Conservation (phyloP, 768 basidiomycete genomes). For the Cystobasidium onofrii region DNA sequence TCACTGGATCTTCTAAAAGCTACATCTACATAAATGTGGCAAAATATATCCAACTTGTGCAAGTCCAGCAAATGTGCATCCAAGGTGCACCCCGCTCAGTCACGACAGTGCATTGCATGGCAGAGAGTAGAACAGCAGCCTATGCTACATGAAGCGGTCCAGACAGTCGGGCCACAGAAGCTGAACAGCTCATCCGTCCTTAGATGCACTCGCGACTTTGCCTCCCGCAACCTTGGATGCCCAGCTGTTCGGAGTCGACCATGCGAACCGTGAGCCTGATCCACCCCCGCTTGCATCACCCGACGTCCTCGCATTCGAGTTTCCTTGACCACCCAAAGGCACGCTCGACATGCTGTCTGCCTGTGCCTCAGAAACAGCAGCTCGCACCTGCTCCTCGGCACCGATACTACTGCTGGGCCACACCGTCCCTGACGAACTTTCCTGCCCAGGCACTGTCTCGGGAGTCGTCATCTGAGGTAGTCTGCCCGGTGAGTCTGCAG, state of each 20-base stretch:
- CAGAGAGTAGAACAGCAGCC: too few relatives aligned
- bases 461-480: neutral
- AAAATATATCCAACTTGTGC: too few relatives aligned
- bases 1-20: too few relatives aligned
- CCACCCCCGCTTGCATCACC: neutral
- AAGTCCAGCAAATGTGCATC: too few relatives aligned
- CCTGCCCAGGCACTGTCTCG: neutral
- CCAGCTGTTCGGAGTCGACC: slow-evolving; percentile 15
- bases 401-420: neutral
- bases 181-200: neutral
- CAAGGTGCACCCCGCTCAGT: too few relatives aligned
- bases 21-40: too few relatives aligned
- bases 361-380: neutral
- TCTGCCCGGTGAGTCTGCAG: neutral
- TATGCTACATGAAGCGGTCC: too few relatives aligned
- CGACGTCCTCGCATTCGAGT: neutral
- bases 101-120: too few relatives aligned
- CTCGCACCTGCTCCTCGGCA: neutral
- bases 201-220: too few relatives aligned
- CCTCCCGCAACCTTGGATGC: slow-evolving; percentile 7
- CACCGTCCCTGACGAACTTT: neutral
- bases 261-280: neutral
- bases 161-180: neutral
- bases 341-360: neutral
- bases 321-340: neutral